A percentile compares a stretch with the other conserved stretches of the same genome.
phyloP scores from a whole-genome alignment of 768 basidiomycete species.

The Hygrophoropsis aurantiaca region DNA sequence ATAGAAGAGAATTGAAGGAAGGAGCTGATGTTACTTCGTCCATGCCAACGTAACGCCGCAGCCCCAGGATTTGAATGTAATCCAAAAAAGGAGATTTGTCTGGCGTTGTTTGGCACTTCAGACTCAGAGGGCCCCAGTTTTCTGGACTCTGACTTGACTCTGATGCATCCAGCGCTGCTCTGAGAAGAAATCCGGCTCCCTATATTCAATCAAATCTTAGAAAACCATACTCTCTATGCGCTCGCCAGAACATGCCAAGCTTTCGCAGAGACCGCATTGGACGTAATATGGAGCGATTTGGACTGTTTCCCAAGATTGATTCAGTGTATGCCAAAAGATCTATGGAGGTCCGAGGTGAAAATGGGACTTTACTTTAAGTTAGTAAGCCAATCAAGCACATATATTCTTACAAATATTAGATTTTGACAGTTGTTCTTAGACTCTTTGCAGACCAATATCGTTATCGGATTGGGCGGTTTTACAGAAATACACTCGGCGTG shows the following conservation, averaged over 20 bases:
- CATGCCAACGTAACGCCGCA: no score
- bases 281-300: conserved; percentile 21
- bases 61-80: no score
- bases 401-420: no score
- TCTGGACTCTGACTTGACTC: no score
- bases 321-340: conserved; percentile 24
- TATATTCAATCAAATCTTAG: conserved; percentile 18
- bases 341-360: conserved; percentile 16
- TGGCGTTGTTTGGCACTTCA: no score
- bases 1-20: no score
- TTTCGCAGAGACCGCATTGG: conserved; percentile 21
- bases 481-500: conserved; percentile 22
- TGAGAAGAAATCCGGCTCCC: conserved; percentile 24
- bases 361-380: no score
- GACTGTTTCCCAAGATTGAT: conserved; percentile 20
- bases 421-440: no score
- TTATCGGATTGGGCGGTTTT: conserved; percentile 27
- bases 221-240: conserved; percentile 3
- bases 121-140: no score
- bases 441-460: conserved; percentile 23
- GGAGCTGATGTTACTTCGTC: no score
- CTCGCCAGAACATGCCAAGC: conserved; percentile 25
- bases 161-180: conserved; percentile 26
- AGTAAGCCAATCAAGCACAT: no score
- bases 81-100: no score